Base-by-base conservation (phyloP, 2,329 filamentous ascomycete genomes). In the Malbranchea zuffiana region DNA sequence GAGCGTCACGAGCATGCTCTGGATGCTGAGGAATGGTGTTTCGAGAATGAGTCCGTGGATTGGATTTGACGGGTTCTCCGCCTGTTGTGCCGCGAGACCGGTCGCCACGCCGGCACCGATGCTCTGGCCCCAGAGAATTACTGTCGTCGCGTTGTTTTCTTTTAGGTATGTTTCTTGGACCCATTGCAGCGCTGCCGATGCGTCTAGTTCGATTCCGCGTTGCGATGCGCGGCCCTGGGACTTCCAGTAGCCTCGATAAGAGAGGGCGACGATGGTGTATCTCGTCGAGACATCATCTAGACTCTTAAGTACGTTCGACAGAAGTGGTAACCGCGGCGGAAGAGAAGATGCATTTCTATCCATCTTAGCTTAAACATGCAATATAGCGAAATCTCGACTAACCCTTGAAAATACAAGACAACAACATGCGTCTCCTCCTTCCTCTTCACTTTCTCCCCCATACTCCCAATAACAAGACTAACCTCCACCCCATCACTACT, bases 201-300 rank as follows among this genome's bases (percentile, higher is more conserved):
- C 72, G 54, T 88, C 82, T 12, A 68, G 59, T 47, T 80, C 71
- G 45, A 88, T 80, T 1, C 82, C 82, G 24, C 58, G 61, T 51
- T 87, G 80, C 2, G 75, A 79, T 5, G 82, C 74, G 3, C 76
- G 68, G 12, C 84, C 82, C 20, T 72, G 68, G 2, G 81, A 87
- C 7, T 69, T 84, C 83, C 82, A 88, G 54, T 80, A 88, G 7
- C 82, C 80, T 28, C 81, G 74, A 52, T 84, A 74, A 4, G 70
- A 73, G 5, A 73, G 48, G 3, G 66, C 67, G 1, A 67, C 56
- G 3, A 73, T 42, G 1, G 59, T 43, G 16, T 44, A 39, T 25
- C 25, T 26, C 2, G 46, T 28, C 6, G 42, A 36, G 2, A 18
- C 13, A 19, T 34, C 28, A 17, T 38, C 18, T 32, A 42, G 28